Evolutionary conservation across 345 rosid species (phyloP).

Genomic region (Citrus trifoliata): DNA sequence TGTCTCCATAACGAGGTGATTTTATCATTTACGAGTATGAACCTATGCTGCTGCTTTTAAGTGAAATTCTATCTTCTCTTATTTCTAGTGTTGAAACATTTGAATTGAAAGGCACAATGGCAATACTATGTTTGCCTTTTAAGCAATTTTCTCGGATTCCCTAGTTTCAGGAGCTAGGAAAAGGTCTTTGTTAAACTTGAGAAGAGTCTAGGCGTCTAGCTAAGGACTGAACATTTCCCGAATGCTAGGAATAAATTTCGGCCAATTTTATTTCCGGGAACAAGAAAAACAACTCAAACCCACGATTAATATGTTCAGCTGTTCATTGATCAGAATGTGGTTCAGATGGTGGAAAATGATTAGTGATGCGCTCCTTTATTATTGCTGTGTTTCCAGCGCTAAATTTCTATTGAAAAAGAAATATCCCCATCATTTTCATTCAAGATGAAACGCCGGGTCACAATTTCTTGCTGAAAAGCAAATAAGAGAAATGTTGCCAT

Average conservation of each 20-base stretch:
- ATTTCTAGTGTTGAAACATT: not conserved
- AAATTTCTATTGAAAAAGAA: not conserved
- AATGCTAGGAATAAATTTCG: no score
- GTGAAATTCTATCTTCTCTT: not conserved
- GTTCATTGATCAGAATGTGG: not conserved
- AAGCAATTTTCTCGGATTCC: not conserved
- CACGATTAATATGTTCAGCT: not conserved
- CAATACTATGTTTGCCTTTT: not conserved
- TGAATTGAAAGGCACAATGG: not conserved
- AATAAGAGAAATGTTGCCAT: not conserved
- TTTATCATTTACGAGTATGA: not conserved
- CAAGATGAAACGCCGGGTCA: not conserved
- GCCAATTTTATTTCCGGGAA: no score
- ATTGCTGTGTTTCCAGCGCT: not conserved
- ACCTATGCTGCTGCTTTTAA: not conserved
- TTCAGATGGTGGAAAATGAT: not conserved
- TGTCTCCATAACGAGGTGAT: not conserved
- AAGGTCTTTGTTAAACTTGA: no score
- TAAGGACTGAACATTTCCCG: no score
- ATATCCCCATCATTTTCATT: not conserved
- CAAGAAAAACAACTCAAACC: no score
- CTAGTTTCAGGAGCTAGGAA: not conserved
- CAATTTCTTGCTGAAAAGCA: not conserved
- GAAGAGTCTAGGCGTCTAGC: no score
- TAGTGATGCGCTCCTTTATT: not conserved